These are phyloP conservation scores for Lyophyllum semitale DNA, from an alignment of 768 basidiomycete genomes.

Conservation along the genomic window DNA sequence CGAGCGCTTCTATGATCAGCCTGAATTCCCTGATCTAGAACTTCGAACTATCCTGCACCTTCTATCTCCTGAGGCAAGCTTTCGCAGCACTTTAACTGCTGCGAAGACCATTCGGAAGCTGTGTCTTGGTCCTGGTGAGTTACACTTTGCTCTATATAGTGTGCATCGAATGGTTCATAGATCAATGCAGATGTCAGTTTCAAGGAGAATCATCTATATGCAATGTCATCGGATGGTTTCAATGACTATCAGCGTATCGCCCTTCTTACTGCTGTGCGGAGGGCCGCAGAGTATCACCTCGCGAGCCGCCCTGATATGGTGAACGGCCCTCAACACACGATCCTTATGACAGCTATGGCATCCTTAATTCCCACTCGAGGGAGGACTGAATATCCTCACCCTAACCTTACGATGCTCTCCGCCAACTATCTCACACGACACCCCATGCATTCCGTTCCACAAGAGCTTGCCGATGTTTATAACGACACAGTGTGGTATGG, in stretches of 20 bases:
- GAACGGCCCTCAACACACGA: neutral
- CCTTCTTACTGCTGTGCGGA: neutral
- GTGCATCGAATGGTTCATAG: no score
- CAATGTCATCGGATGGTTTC: neutral
- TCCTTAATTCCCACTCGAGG: neutral
- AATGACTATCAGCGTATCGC: neutral
- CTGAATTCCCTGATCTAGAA: conserved; percentile 3
- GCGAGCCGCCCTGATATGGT: neutral
- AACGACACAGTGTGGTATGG: neutral
- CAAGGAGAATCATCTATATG: neutral
- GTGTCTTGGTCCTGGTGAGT: neutral
- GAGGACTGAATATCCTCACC: neutral
- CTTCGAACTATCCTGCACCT: conserved; percentile 5
- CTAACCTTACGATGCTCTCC: neutral
- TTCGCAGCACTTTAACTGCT: conserved; percentile 12
- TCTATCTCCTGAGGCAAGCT: conserved; percentile 11
- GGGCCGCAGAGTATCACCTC: neutral
- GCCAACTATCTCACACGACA: conserved; percentile 1
- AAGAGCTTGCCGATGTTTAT: neutral
- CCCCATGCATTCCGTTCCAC: neutral
- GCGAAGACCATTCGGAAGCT: conserved; percentile 1
- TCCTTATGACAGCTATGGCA: neutral
- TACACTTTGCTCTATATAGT: neutral
- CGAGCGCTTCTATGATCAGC: neutral
- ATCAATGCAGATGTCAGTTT: neutral